Evolutionary conservation across 208 protist genomes (phyloP).

Genomic region (Wallacemonas collosoma): DNA sequence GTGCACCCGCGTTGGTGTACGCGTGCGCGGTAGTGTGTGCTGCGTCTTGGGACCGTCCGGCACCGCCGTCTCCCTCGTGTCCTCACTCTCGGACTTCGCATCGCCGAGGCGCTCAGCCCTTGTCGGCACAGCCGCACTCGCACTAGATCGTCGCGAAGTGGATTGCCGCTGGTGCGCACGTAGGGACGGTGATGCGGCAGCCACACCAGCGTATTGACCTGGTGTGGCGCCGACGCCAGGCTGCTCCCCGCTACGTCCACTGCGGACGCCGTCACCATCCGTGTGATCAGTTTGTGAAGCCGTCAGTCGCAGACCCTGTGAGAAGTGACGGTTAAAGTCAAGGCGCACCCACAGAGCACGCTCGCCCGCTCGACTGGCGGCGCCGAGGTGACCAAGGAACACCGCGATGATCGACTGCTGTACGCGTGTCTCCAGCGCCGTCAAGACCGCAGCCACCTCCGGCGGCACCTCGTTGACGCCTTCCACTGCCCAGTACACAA

Average conservation of each 20-base stretch:
- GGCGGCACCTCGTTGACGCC: constrained; percentile 51
- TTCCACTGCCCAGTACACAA: constrained; percentile 76
- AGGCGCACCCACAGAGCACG: constrained; percentile 77
- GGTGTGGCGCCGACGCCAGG: not conserved
- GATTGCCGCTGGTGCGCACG: not conserved
- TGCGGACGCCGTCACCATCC: not conserved
- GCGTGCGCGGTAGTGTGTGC: not conserved
- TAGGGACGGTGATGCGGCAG: not conserved
- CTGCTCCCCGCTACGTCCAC: too few species aligned
- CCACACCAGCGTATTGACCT: not conserved
- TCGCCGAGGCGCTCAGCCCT: too few species aligned
- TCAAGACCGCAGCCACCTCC: constrained; percentile 73
- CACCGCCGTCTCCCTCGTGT: too few species aligned
- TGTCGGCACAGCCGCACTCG: too few species aligned
- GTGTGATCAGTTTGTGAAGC: not conserved
- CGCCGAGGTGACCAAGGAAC: constrained; percentile 61
- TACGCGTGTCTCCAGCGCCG: constrained; percentile 61
- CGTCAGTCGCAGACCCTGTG: constrained; percentile 18
- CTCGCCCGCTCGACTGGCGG: constrained; percentile 50
- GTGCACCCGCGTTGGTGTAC: not conserved
- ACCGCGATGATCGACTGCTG: constrained; percentile 67
- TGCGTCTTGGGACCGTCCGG: too few species aligned
- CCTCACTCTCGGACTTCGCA: too few species aligned
- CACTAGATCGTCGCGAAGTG: too few species aligned
- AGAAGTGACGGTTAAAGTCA: constrained; percentile 83